Base-by-base conservation (phyloP, 2,329 filamentous ascomycete genomes). In the Cordyceps javanica region DNA sequence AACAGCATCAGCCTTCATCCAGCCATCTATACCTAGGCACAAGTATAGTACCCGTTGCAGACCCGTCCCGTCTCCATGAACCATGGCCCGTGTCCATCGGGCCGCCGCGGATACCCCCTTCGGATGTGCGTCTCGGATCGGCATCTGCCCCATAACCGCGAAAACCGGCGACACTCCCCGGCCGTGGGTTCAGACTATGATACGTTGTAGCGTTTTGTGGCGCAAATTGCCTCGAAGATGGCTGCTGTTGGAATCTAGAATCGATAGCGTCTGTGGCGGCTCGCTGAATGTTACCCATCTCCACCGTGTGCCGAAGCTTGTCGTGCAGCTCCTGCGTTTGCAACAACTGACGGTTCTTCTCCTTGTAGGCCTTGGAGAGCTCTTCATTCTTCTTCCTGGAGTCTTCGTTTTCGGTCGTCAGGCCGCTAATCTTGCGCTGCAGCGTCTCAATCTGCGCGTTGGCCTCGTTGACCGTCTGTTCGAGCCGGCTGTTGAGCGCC, bases 311-410 rank as follows among this genome's bases (percentile, higher is more conserved):
- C 65, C 84, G 86, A 48, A 84, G 70, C 60, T 79, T 85, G 64
- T 85, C 81, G 60, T 86, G 86, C 2, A 85, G 72, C 60, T 85
- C 81, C 64, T 91, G 89, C 3, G 84, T 81, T 60, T 90, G 86
- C 5, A 85, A 72, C 3, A 89, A 79, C 59, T 86, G 88, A 48
- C 82, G 85, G 62, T 75, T 84, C 68, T 93, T 94, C 23, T 91
- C 87, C 57, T 81, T 82, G 64, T 85, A 86, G 4, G 83, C 78
- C 23, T 84, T 78, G 5, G 78, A 75, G 1, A 96, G 74, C 36
- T 93, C 88, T 19, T 89, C 81, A 61, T 91, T 89, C 70, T 89
- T 91, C 50, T 81, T 80, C 53, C 84, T 77, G 11, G 93, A 73
- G 9, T 75, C 74, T 23, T 86, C 81, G 55, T 88, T 83, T 32